phyloP scores from a whole-genome alignment of 2,329 filamentous ascomycete genomes.

The Neofusicoccum parvum region DNA sequence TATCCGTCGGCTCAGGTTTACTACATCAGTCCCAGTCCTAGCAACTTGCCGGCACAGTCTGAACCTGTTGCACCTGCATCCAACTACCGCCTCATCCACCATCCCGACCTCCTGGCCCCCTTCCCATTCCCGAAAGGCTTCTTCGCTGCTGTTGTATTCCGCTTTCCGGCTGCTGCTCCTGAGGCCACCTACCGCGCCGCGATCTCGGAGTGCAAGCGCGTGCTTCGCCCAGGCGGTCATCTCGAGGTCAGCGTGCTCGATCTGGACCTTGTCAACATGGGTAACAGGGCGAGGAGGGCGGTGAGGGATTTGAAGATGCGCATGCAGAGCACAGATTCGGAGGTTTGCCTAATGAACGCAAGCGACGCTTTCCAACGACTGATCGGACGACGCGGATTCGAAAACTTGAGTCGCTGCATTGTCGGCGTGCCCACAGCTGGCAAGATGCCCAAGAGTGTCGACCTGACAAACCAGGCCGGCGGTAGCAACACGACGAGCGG shows the following conservation, averaged over 20 bases:
- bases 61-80: slow-evolving; percentile 36
- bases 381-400: slow-evolving; percentile 70
- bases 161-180: slow-evolving; percentile 72
- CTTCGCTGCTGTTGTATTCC: slow-evolving; percentile 75
- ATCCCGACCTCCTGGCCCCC: slow-evolving; percentile 61
- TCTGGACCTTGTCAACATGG: slow-evolving; percentile 81
- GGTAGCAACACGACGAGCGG: not conserved
- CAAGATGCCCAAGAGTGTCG: slow-evolving; percentile 40
- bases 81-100: slow-evolving; percentile 77
- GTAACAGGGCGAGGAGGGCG: slow-evolving; percentile 67
- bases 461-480: slow-evolving; percentile 18
- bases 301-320: slow-evolving; percentile 72
- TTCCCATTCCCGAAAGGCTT: slow-evolving; percentile 77
- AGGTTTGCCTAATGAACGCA: slow-evolving; percentile 60
- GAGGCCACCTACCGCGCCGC: slow-evolving; percentile 71
- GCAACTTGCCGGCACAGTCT: slow-evolving; percentile 27
- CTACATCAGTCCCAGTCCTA: slow-evolving; percentile 57
- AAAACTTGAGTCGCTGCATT: slow-evolving; percentile 72
- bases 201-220: slow-evolving; percentile 73
- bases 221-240: slow-evolving; percentile 75
- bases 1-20: slow-evolving; percentile 76
- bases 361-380: slow-evolving; percentile 59
- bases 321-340: slow-evolving; percentile 63
- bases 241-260: slow-evolving; percentile 80
- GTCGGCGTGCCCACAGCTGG: slow-evolving; percentile 74